Percentiles rank a stretch among this genome's conserved stretches.
Conservation (phyloP, 169 alveolate genomes). For the Perkinsus marinus region DNA sequence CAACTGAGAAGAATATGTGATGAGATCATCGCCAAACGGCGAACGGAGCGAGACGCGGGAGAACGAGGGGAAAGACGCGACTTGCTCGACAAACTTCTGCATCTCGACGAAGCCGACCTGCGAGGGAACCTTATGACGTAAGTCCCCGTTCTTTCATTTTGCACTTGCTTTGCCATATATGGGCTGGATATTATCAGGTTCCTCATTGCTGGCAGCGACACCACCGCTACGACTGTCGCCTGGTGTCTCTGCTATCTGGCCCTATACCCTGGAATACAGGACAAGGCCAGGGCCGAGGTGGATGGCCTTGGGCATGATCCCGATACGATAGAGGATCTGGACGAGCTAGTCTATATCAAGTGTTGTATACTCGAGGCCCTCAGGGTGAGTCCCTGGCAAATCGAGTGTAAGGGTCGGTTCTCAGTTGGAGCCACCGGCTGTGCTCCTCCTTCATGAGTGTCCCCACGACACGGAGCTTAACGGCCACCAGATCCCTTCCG, state of each 20-base stretch:
- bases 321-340: not conserved
- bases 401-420: not conserved
- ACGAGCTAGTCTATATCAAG: not conserved
- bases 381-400: too few species aligned
- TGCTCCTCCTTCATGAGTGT: not conserved
- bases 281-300: too few species aligned
- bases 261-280: too few species aligned
- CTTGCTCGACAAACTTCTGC: not conserved
- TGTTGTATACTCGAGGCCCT: not conserved
- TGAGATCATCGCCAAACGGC: not conserved
- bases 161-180: not conserved
- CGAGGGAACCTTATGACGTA: not conserved
- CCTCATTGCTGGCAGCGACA: not conserved
- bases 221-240: not conserved
- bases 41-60: not conserved
- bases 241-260: too few species aligned
- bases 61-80: not conserved
- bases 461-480: not conserved
- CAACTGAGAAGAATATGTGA: not conserved
- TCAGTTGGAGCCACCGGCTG: not conserved
- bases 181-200: not conserved
- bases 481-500: not conserved
- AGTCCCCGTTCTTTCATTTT: not conserved
- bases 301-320: not conserved
- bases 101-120: not conserved